A percentile compares a stretch with the other conserved stretches of the same genome.
phyloP scores from a whole-genome alignment of 1,284 basidiomycete species.

The Athelia sp. region DNA sequence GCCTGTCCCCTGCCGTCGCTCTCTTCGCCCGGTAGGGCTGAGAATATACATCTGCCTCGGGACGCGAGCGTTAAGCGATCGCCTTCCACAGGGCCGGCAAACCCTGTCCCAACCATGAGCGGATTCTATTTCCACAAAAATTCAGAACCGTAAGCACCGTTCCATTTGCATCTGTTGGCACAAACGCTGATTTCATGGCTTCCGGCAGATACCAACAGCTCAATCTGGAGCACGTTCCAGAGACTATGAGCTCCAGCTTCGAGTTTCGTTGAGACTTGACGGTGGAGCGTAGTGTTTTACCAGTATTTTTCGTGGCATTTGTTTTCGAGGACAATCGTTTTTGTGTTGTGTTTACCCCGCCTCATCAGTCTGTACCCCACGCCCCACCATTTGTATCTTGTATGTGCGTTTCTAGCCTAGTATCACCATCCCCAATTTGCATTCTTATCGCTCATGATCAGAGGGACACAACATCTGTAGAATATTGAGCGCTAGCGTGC shows the following conservation, averaged over 20 bases:
- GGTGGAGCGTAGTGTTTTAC: background rate
- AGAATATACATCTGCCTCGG: conserved; percentile 36
- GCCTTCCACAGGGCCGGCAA: conserved; percentile 31
- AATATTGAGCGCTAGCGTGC: too few relatives aligned
- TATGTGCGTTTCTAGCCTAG: too few relatives aligned
- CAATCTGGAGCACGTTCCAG: conserved; percentile 53
- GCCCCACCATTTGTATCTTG: too few relatives aligned
- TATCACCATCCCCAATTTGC: too few relatives aligned
- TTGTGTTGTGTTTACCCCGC: conserved; percentile 3
- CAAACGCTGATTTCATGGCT: conserved; percentile 9
- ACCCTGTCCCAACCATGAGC: conserved; percentile 68
- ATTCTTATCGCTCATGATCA: too few relatives aligned
- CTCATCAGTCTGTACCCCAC: background rate
- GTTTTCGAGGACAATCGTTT: background rate
- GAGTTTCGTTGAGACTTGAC: conserved; percentile 52
- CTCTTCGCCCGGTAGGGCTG: conserved; percentile 26
- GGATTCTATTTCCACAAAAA: conserved; percentile 95
- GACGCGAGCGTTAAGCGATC: conserved; percentile 40
- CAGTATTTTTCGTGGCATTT: background rate
- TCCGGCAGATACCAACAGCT: conserved; percentile 58
- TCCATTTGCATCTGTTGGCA: conserved; percentile 17
- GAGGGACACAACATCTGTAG: too few relatives aligned
- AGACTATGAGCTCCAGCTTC: conserved; percentile 53
- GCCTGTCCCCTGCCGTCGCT: conserved; percentile 17
- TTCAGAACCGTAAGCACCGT: conserved; percentile 73